Conservation (phyloP, 257 asterid species). For the Primulina tabacum region DNA sequence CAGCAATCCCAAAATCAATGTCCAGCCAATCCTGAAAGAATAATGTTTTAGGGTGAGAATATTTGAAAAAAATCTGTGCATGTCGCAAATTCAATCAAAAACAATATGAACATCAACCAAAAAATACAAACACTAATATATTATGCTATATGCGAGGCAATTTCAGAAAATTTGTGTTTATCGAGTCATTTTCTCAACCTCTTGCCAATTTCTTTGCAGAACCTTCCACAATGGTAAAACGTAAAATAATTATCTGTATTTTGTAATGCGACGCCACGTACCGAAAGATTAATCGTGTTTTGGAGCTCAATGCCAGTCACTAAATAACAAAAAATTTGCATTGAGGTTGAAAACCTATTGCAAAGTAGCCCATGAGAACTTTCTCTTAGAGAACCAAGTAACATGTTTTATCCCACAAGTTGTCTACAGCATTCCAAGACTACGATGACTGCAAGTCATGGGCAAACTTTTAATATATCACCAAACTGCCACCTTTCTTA, state of each 20-base stretch:
- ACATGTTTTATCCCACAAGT: not conserved
- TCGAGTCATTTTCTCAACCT: slow-evolving; percentile 6
- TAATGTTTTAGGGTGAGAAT: slow-evolving; percentile 27
- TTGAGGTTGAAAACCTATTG: not conserved
- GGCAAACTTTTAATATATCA: not conserved
- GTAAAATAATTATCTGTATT: not conserved
- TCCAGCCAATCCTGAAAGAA: slow-evolving; percentile 89
- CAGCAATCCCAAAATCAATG: slow-evolving; percentile 95
- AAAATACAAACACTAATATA: not conserved
- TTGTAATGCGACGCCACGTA: not conserved
- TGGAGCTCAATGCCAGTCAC: not conserved
- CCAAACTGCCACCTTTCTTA: not conserved
- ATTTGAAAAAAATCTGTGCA: slow-evolving; percentile 18
- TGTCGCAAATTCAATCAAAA: slow-evolving; percentile 6
- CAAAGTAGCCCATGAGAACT: not conserved
- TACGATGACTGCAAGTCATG: not conserved
- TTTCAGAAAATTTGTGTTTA: slow-evolving; percentile 11
- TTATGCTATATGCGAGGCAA: not conserved
- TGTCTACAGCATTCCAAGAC: not conserved
- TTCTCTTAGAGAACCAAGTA: not conserved
- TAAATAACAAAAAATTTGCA: not conserved
- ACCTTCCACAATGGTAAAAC: not conserved
- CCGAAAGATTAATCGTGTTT: not conserved
- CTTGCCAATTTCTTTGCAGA: not conserved
- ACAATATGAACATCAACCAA: slow-evolving; percentile 11